These are phyloP conservation scores for Lachnellula cervina DNA, from an alignment of 2,329 filamentous ascomycete genomes.

Conservation along the genomic window DNA sequence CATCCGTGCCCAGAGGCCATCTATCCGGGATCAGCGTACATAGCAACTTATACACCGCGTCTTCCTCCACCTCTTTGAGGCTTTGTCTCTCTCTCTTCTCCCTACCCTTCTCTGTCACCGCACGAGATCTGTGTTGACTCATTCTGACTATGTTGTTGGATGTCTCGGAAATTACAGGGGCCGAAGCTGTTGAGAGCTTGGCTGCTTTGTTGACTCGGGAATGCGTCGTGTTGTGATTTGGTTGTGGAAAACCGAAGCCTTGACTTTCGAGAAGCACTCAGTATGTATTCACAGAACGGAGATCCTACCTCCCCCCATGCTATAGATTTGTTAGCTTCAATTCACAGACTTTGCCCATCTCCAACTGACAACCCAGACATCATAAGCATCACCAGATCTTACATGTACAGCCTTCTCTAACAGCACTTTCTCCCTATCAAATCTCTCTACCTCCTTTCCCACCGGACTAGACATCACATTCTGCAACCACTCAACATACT, in stretches of 20 bases:
- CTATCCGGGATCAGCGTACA: too few species aligned
- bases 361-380: slow-evolving; percentile 21
- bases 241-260: background rate
- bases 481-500: slow-evolving; percentile 28
- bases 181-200: too few species aligned
- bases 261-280: background rate
- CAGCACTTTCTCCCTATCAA: slow-evolving; percentile 10
- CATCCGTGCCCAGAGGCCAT: too few species aligned
- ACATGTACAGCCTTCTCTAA: slow-evolving; percentile 2
- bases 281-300: background rate
- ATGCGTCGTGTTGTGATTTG: background rate
- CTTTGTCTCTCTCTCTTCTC: too few species aligned
- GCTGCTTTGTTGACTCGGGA: too few species aligned
- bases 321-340: slow-evolving; percentile 11
- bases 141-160: too few species aligned
- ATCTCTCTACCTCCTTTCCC: slow-evolving; percentile 6
- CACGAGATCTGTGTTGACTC: too few species aligned
- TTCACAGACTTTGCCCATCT: slow-evolving; percentile 2
- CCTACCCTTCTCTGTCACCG: too few species aligned
- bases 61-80: too few species aligned
- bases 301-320: slow-evolving; percentile 15
- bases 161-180: too few species aligned
- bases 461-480: slow-evolving; percentile 19
- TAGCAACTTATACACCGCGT: too few species aligned
- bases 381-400: slow-evolving; percentile 11